phyloP scores from a whole-genome alignment of 1,139 yeast species.

The Petasospora fabianii region DNA sequence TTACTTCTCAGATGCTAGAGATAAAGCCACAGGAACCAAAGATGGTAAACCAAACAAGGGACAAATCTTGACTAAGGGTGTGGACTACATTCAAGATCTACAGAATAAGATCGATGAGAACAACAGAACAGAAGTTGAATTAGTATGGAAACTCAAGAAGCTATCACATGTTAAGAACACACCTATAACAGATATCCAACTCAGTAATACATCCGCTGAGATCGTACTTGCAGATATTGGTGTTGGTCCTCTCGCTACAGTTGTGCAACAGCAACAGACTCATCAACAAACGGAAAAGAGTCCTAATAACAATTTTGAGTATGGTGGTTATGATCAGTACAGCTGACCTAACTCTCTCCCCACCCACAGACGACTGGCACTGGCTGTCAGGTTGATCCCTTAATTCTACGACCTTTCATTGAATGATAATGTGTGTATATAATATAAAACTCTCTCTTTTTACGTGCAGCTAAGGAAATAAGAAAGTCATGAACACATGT shows the following conservation, averaged over 20 bases:
- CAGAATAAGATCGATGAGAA: slow-evolving; percentile 75
- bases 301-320: slow-evolving; percentile 31
- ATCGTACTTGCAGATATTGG: slow-evolving; percentile 72
- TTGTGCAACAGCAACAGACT: slow-evolving; percentile 19
- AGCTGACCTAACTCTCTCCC: slow-evolving; percentile 15
- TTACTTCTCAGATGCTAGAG: slow-evolving; percentile 42
- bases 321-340: slow-evolving; percentile 36
- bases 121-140: slow-evolving; percentile 75
- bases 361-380: background rate
- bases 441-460: background rate
- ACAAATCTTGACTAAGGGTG: slow-evolving; percentile 78
- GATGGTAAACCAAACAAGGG: slow-evolving; percentile 95
- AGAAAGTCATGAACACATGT: too few relatives aligned
- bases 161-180: slow-evolving; percentile 42
- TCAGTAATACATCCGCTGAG: slow-evolving; percentile 78
- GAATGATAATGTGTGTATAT: background rate
- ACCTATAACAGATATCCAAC: slow-evolving; percentile 38
- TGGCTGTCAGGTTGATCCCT: background rate
- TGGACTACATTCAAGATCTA: slow-evolving; percentile 72
- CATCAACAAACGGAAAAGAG: slow-evolving; percentile 15
- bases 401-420: background rate
- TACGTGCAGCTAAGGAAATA: too few relatives aligned
- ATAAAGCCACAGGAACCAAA: slow-evolving; percentile 62
- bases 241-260: slow-evolving; percentile 68
- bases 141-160: slow-evolving; percentile 56